phyloP scores from a whole-genome alignment of 331 rosid genomes.

The Malus hybrid region DNA sequence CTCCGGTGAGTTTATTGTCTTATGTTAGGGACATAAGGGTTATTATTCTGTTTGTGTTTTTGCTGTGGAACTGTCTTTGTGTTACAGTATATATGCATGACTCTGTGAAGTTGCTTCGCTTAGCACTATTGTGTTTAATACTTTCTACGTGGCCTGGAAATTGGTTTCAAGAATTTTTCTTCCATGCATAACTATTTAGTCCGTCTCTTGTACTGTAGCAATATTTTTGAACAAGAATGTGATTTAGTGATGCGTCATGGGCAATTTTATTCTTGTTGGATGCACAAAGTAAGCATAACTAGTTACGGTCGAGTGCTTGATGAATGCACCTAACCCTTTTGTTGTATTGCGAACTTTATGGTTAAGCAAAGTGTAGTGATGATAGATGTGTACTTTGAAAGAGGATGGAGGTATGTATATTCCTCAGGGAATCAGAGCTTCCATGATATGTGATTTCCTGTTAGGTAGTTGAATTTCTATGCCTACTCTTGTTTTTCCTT shows the following conservation, averaged over 20 bases:
- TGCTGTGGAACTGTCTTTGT: background rate
- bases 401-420: background rate
- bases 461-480: background rate
- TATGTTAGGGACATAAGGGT: background rate
- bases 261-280: background rate
- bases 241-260: background rate
- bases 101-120: background rate
- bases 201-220: background rate
- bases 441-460: background rate
- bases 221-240: background rate
- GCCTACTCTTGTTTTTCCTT: background rate
- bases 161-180: background rate
- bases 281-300: background rate
- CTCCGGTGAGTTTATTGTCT: slow-evolving; percentile 43
- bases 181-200: background rate
- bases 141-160: background rate
- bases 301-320: background rate
- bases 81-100: background rate
- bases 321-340: background rate
- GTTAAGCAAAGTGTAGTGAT: background rate
- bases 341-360: background rate
- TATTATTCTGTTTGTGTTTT: background rate
- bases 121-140: background rate
- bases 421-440: background rate
- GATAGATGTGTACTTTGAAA: background rate